Evolutionary conservation across 129 eudicot genomes (phyloP).

Genomic region (Cynara cardunculus): DNA sequence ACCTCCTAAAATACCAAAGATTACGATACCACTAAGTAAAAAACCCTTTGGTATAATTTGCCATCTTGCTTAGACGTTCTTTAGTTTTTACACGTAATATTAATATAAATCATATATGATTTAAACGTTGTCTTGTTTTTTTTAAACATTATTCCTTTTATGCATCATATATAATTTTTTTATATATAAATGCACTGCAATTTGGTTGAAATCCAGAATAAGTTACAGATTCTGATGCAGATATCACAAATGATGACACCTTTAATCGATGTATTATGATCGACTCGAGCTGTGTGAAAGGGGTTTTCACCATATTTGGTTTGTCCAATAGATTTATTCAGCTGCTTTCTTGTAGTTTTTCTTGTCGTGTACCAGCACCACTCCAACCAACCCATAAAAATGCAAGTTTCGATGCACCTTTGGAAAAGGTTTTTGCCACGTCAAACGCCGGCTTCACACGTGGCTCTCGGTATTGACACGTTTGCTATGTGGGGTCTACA

Average conservation of each 20-base stretch:
- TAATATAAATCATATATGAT: too few species aligned
- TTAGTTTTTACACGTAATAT: too few species aligned
- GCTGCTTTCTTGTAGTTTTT: background rate
- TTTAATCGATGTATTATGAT: conserved; percentile 7
- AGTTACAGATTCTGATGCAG: background rate
- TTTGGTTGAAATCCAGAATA: background rate
- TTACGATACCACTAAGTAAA: too few species aligned
- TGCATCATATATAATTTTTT: too few species aligned
- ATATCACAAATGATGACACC: background rate
- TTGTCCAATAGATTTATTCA: background rate
- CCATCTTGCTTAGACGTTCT: too few species aligned
- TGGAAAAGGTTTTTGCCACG: conserved; percentile 25
- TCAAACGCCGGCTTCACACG: conserved; percentile 25
- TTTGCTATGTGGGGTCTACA: background rate
- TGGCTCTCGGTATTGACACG: conserved; percentile 23
- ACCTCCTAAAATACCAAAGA: too few species aligned
- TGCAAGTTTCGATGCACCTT: conserved; percentile 30
- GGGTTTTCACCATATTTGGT: conserved; percentile 1
- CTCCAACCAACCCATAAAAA: conserved; percentile 14
- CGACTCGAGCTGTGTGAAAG: conserved; percentile 8
- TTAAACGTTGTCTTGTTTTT: too few species aligned
- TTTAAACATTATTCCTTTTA: too few species aligned
- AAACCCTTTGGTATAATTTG: too few species aligned
- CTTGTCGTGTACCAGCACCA: conserved; percentile 16
- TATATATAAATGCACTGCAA: background rate